These are phyloP conservation scores for Vaccinium macrocarpon DNA, from an alignment of 148 eudicot species.

Conservation along the genomic window DNA sequence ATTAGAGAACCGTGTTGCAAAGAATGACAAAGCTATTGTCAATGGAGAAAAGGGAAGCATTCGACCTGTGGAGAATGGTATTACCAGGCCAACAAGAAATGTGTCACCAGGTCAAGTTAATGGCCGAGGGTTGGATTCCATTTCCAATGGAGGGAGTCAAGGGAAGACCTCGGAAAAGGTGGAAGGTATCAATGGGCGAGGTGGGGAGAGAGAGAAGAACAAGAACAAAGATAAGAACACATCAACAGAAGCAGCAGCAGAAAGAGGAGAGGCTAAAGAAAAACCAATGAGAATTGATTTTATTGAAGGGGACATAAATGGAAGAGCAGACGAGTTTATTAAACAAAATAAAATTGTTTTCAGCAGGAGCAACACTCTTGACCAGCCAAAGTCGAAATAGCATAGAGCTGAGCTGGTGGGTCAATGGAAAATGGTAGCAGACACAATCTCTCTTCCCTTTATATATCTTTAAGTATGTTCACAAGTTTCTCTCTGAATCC, in stretches of 20 bases:
- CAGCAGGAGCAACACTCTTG: conserved; percentile 2
- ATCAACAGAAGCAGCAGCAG: neutral
- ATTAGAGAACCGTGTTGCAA: neutral
- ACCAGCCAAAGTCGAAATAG: neutral
- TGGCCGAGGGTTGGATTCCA: neutral
- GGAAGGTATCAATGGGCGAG: neutral
- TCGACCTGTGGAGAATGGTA: neutral
- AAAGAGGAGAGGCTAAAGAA: neutral
- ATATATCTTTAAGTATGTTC: neutral
- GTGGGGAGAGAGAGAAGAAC: neutral
- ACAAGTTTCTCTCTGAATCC: neutral
- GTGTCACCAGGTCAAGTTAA: neutral
- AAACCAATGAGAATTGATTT: neutral
- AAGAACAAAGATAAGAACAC: neutral
- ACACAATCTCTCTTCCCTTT: neutral
- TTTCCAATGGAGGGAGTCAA: neutral
- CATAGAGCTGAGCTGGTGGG: neutral
- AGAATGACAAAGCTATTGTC: neutral
- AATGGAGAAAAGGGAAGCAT: neutral
- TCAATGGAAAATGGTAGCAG: neutral
- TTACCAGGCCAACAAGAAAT: neutral
- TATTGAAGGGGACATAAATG: conserved; percentile 24
- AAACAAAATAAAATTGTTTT: conserved; percentile 15
- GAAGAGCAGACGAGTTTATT: conserved; percentile 29
- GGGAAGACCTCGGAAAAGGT: neutral